Conservation (phyloP, 176 grass and related monocot species). For the Carex pumila region DNA sequence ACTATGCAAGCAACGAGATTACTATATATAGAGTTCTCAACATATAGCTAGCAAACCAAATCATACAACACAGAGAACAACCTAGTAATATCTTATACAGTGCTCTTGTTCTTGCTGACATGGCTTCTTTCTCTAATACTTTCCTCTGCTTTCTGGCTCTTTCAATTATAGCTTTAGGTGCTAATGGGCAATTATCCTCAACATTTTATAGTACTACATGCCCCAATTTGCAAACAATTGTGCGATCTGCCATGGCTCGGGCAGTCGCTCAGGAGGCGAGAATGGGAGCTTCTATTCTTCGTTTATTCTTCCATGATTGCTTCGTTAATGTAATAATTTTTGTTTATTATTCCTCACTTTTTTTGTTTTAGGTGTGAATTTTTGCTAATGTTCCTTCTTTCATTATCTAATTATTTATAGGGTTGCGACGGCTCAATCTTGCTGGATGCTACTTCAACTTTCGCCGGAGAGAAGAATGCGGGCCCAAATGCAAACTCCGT, state of each 20-base stretch:
- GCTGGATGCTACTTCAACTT: conserved; percentile 40
- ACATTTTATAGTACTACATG: conserved; percentile 53
- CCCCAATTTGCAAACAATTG: conserved; percentile 43
- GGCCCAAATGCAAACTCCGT: conserved; percentile 60
- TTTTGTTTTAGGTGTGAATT: background rate
- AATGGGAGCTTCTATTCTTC: conserved; percentile 65
- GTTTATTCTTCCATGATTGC: conserved; percentile 41
- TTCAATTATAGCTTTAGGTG: background rate
- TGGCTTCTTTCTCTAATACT: conserved; percentile 22
- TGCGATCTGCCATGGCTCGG: conserved; percentile 43
- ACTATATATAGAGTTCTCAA: conserved; percentile 16
- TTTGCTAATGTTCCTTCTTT: background rate
- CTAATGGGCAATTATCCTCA: conserved; percentile 39
- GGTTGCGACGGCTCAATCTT: conserved; percentile 80
- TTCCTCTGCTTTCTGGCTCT: conserved; percentile 21
- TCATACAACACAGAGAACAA: background rate
- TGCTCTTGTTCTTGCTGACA: background rate
- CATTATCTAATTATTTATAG: conserved; percentile 1
- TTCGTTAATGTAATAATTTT: conserved; percentile 20
- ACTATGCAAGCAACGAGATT: background rate
- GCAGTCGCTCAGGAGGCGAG: conserved; percentile 44
- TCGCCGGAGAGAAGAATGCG: conserved; percentile 73
- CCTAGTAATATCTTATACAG: background rate
- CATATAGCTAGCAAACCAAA: background rate
- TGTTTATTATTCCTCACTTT: background rate